Evolutionary conservation across 1,139 yeast species (phyloP).

Genomic region (Ogataea hybrid): DNA sequence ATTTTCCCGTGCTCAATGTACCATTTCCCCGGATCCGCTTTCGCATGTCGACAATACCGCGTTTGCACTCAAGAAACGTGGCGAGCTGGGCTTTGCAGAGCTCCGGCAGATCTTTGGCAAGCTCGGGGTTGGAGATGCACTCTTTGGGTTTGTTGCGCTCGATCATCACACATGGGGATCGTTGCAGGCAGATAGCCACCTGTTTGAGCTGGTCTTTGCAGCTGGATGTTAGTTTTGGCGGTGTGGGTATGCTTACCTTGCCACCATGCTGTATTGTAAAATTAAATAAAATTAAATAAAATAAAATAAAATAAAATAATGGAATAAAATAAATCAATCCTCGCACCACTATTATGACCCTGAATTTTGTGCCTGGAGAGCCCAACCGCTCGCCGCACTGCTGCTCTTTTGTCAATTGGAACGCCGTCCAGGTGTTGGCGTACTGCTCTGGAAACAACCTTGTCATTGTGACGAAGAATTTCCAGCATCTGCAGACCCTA

Average conservation of each 20-base stretch:
- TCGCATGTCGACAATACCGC: constrained; percentile 83
- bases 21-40: constrained; percentile 95
- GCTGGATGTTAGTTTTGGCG: constrained; percentile 37
- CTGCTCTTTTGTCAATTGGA: constrained; percentile 67
- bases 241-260: constrained; percentile 25
- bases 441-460: constrained; percentile 90
- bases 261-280: constrained; percentile 23
- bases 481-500: constrained; percentile 67
- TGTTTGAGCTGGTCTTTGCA: constrained; percentile 93
- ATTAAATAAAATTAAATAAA: no score
- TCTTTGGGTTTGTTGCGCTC: constrained; percentile 88
- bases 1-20: constrained; percentile 87
- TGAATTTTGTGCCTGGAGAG: constrained; percentile 81
- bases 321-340: constrained; percentile 1
- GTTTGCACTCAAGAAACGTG: constrained; percentile 85
- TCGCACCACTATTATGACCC: constrained; percentile 44
- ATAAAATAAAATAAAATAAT: no score
- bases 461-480: constrained; percentile 55
- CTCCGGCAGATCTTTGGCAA: constrained; percentile 77
- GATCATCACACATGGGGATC: constrained; percentile 94
- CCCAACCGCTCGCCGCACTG: constrained; percentile 60
- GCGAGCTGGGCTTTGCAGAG: constrained; percentile 81
- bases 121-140: constrained; percentile 78
- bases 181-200: constrained; percentile 89
- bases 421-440: constrained; percentile 58